Percentiles rank a stretch among this genome's conserved stretches.
Evolutionary conservation across 768 basidiomycete genomes (phyloP).

Genomic region (Russula earlei): DNA sequence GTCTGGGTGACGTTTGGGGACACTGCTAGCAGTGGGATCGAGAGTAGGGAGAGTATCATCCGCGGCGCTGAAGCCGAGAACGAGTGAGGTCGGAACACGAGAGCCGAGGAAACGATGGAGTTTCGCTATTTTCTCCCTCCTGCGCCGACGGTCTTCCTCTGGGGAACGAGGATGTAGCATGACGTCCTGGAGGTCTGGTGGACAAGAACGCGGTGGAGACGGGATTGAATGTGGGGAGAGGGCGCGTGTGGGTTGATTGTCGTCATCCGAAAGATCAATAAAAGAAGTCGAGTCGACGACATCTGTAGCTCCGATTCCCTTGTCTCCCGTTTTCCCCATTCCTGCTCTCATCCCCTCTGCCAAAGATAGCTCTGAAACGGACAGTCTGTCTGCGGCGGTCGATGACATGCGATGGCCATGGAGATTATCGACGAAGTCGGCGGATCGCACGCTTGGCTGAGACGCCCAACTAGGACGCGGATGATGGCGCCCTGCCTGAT

Average conservation of each 20-base stretch:
- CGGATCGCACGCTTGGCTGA: not conserved
- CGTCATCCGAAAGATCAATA: constrained; percentile 65
- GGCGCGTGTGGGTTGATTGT: constrained; percentile 25
- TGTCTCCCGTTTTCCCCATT: not conserved
- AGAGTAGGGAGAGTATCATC: constrained; percentile 28
- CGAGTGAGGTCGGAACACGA: constrained; percentile 60
- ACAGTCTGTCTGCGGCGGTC: constrained; percentile 36
- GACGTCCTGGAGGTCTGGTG: constrained; percentile 37
- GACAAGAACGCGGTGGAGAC: constrained; percentile 29
- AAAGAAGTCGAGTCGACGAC: constrained; percentile 33
- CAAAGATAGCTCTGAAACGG: not conserved
- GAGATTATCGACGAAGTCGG: constrained; percentile 16
- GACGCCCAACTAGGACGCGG: not conserved
- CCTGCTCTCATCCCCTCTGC: constrained; percentile 3
- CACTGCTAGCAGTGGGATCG: constrained; percentile 15
- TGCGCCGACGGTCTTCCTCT: constrained; percentile 56
- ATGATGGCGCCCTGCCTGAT: not conserved
- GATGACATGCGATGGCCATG: constrained; percentile 51
- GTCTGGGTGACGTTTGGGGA: constrained; percentile 26
- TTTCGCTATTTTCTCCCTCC: constrained; percentile 69
- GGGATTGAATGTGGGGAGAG: not conserved
- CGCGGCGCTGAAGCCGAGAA: constrained; percentile 39
- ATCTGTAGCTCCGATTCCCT: not conserved
- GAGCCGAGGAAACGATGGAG: constrained; percentile 84
- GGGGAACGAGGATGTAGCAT: constrained; percentile 31